Evolutionary conservation across 1,284 basidiomycete genomes (phyloP), one percentile per base, ranked within the genome.

Genomic region (Puccinia horiana): DNA sequence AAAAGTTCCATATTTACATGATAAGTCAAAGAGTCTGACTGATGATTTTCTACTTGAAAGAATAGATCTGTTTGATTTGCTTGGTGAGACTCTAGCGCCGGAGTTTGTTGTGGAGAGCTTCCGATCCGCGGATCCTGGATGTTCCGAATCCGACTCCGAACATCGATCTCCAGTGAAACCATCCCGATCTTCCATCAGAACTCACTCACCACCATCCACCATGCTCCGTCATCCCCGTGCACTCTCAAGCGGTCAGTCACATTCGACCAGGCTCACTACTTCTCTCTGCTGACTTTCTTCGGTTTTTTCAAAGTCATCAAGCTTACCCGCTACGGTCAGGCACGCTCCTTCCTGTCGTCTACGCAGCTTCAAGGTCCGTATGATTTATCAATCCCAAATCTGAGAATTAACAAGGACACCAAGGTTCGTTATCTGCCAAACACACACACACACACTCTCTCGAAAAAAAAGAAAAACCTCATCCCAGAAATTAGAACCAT

Each of bases 381-480:
- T 87, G 98, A 98, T 89, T 91, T 98, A 84, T 91, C 92, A 86
- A 93, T 98, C 87, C 91, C 83, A 47, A 84, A 85, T 81, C 69
- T 84, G 58, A 83, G 84, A 61, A 83, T 85, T 87, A 87, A 94
- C 89, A 95, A 95, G 88, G 94, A 99, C 88, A 97, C 96, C 84
- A 95, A 91, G 88, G 95, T 98, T 67, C 89, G 85, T 95, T 97
- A 87, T 95, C n/a, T n/a, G n/a, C n/a, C n/a, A n/a, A n/a, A n/a
- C n/a, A n/a, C n/a, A n/a, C n/a, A n/a, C n/a, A n/a, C n/a, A n/a
- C n/a, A n/a, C n/a, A n/a, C n/a, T n/a, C n/a, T n/a, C n/a, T n/a
- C 95, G 75, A 92, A 96, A 87, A 98, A 5, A 35, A 18, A 20
- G 23, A 14, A 42, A 52, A 16, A 23, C 14, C 76, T 29, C 49